Evolutionary conservation across 768 basidiomycete species (phyloP).

Genomic region (Hygrocybe punicea): DNA sequence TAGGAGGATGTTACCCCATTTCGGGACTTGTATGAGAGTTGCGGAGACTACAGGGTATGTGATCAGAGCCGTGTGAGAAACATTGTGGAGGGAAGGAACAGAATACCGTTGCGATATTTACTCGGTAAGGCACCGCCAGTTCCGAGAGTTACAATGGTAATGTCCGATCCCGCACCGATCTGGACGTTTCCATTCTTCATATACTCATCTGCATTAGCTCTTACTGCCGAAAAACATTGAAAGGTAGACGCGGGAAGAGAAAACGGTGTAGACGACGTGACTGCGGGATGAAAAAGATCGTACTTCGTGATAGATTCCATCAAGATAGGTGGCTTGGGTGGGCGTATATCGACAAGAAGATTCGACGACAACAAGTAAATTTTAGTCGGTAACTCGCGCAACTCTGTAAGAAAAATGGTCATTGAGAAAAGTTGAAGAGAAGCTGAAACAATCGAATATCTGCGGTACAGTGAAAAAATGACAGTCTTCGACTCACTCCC

Average conservation of each 20-base stretch:
- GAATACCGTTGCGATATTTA: slow-evolving; percentile 81
- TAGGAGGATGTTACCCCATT: slow-evolving; percentile 69
- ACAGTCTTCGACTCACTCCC: too few species aligned
- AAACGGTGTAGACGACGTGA: slow-evolving; percentile 24
- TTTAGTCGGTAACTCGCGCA: slow-evolving; percentile 44
- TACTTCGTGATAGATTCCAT: slow-evolving; percentile 28
- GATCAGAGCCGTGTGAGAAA: not conserved
- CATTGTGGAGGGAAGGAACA: not conserved
- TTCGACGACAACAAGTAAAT: slow-evolving; percentile 43
- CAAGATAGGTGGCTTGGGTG: slow-evolving; percentile 39
- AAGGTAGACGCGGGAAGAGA: slow-evolving; percentile 28
- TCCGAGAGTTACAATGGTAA: slow-evolving; percentile 74
- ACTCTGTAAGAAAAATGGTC: too few species aligned
- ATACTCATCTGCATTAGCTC: slow-evolving; percentile 14
- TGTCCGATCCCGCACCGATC: slow-evolving; percentile 35
- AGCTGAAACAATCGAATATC: too few species aligned
- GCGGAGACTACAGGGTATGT: slow-evolving; percentile 54
- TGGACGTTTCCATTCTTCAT: not conserved
- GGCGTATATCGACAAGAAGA: slow-evolving; percentile 45
- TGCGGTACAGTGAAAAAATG: too few species aligned
- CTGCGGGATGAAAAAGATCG: slow-evolving; percentile 43
- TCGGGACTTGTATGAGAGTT: slow-evolving; percentile 73
- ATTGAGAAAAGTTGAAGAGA: too few species aligned
- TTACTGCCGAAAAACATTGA: slow-evolving; percentile 41
- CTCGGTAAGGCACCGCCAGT: slow-evolving; percentile 85